These are phyloP conservation scores for Akanthomyces muscarius DNA, from an alignment of 2,329 filamentous ascomycete genomes.

Conservation along the genomic window DNA sequence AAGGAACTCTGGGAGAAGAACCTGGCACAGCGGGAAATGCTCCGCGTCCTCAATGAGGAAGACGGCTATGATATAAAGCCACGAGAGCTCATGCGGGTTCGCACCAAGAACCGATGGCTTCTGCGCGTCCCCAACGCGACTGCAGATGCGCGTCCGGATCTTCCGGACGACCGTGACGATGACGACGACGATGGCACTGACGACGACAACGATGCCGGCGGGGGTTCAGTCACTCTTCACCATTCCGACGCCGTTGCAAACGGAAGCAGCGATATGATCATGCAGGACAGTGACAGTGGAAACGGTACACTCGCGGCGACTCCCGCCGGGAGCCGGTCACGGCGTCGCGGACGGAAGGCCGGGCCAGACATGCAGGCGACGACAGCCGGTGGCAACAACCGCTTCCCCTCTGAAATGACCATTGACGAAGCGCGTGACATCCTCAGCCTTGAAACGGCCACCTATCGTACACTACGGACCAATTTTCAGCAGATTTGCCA, in stretches of 20 bases:
- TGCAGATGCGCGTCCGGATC: slow-evolving; percentile 34
- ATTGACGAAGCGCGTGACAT: slow-evolving; percentile 73
- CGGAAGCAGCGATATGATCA: not conserved
- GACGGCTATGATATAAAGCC: slow-evolving; percentile 68
- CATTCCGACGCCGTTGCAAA: not conserved
- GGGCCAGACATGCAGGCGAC: slow-evolving; percentile 66
- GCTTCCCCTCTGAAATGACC: slow-evolving; percentile 79
- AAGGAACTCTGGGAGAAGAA: slow-evolving; percentile 77
- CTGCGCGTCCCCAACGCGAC: slow-evolving; percentile 56
- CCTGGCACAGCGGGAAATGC: slow-evolving; percentile 67
- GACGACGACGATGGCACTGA: slow-evolving; percentile 16
- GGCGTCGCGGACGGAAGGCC: slow-evolving; percentile 48
- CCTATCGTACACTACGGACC: slow-evolving; percentile 62
- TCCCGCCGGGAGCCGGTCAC: slow-evolving; percentile 16
- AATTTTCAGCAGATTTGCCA: slow-evolving; percentile 69
- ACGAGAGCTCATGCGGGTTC: slow-evolving; percentile 65
- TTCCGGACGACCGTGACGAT: slow-evolving; percentile 29
- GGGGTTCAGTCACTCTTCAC: not conserved
- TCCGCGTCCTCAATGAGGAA: slow-evolving; percentile 64
- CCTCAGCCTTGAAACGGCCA: slow-evolving; percentile 57
- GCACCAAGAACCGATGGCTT: slow-evolving; percentile 64
- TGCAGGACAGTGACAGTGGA: slow-evolving; percentile 1
- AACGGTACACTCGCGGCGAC: not conserved
- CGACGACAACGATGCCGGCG: not conserved
- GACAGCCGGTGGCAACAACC: slow-evolving; percentile 62